Evolutionary conservation across 2,329 filamentous ascomycete species (phyloP).

Genomic region (Hysterium pulicare): DNA sequence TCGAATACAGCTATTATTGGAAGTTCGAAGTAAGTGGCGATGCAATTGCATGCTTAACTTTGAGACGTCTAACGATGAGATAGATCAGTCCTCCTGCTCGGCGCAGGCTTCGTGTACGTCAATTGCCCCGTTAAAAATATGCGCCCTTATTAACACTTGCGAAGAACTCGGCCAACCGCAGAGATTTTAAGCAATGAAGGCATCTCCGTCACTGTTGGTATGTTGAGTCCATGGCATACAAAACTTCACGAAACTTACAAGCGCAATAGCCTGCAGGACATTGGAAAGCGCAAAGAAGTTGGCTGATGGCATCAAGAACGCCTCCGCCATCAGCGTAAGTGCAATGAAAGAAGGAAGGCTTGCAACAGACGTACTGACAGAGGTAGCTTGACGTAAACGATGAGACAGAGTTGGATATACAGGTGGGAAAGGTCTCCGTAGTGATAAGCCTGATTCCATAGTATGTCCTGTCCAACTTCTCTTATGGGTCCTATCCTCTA

Average conservation of each 20-base stretch:
- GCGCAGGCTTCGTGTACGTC: constrained; percentile 38
- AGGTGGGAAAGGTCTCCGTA: constrained; percentile 74
- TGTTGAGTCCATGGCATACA: constrained; percentile 10
- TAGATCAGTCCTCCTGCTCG: constrained; percentile 38
- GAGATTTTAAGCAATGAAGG: constrained; percentile 57
- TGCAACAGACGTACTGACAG: constrained; percentile 11
- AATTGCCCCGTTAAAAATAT: constrained; percentile 1
- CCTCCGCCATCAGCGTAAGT: constrained; percentile 59
- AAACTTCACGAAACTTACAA: neutral
- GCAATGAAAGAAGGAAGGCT: neutral
- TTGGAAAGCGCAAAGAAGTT: constrained; percentile 74
- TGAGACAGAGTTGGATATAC: constrained; percentile 71
- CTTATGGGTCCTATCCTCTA: neutral
- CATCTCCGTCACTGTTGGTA: constrained; percentile 57
- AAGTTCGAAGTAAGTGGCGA: constrained; percentile 31
- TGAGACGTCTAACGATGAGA: constrained; percentile 17
- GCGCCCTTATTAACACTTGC: constrained; percentile 11
- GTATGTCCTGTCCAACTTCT: neutral
- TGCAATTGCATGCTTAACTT: neutral
- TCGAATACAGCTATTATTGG: constrained; percentile 1
- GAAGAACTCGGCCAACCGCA: constrained; percentile 53
- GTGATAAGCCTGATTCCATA: constrained; percentile 79
- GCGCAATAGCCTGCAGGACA: constrained; percentile 69
- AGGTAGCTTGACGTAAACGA: constrained; percentile 76
- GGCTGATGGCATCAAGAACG: constrained; percentile 64